Base-by-base conservation (phyloP, 2,329 filamentous ascomycete genomes). In the Arthrobotrys musiformis region DNA sequence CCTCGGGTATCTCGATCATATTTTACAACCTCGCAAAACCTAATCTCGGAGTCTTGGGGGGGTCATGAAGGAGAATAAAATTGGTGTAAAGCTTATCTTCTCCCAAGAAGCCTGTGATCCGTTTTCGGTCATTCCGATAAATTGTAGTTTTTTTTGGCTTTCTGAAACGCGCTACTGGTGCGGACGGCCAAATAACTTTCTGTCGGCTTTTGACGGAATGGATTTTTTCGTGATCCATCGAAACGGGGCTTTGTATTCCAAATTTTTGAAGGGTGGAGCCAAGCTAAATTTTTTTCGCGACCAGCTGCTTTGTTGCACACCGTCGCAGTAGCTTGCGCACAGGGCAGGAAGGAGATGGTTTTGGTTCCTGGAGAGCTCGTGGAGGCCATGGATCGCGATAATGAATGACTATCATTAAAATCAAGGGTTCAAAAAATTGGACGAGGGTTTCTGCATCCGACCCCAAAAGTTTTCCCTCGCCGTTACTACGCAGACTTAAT, bases 151-250 rank as follows among this genome's bases (percentile, higher is more conserved):
- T 26, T 48, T 26, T 26, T 26, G 8, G 17, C 44, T 26, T 48
- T 37, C 9, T 52, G 48, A 52, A 52, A 52, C 48, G 26, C 48
- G 26, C 48, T 52, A 52, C 26, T 2, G 48, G 30, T 52, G 48
- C 26, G 48, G 46, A 17, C 48, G 5, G 24, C 2, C 8, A 46
- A 8, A 46, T 24, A 24, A 13, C 9, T 9, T 1, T 52, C 4
- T 52, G 5, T 56, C 50, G 50, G 50, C 5, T 35, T n/a, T n/a
- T 35, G 28, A 28, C 50, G 50, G 50, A 35, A 56, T 56, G 28
- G 50, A 54, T 35, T 54, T 54, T n/a, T n/a, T n/a, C n/a, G n/a
- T n/a, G 50, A 54, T 54, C 50, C 50, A 11, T 30, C 26, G 22
- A 28, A 26, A 19, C 8, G 44, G 13, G 19, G 11, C 11, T n/a